Percentiles rank a stretch among this genome's conserved stretches.
Conservation (phyloP, 768 basidiomycete genomes). For the Leccinum pellstonianum region DNA sequence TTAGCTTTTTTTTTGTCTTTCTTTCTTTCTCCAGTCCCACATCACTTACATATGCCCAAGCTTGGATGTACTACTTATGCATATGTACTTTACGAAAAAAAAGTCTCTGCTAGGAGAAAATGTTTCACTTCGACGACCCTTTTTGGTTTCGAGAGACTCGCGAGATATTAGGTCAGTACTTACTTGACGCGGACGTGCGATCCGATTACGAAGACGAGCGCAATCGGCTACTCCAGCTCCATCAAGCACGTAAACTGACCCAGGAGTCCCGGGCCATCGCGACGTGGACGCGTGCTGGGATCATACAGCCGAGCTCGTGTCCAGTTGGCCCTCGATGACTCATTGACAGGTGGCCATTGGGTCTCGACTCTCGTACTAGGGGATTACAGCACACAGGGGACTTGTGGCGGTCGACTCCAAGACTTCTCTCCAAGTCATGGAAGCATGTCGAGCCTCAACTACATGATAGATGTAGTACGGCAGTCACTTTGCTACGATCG, state of each 20-base stretch:
- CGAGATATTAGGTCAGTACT: background rate
- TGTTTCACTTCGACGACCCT: background rate
- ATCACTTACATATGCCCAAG: background rate
- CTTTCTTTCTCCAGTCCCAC: background rate
- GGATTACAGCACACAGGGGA: too few species aligned
- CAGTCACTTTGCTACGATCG: background rate
- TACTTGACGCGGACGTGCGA: background rate
- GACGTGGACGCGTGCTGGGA: too few species aligned
- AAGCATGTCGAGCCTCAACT: background rate
- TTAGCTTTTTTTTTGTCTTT: conserved; percentile 5
- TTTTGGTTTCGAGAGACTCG: background rate
- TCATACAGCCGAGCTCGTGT: background rate
- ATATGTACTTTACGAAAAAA: conserved; percentile 18
- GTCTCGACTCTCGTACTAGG: too few species aligned
- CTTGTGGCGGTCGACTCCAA: background rate
- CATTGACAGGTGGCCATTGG: too few species aligned
- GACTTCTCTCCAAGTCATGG: background rate
- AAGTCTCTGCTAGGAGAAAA: background rate
- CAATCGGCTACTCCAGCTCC: background rate
- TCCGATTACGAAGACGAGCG: background rate
- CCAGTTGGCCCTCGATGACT: background rate
- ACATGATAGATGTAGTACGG: background rate
- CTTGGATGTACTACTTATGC: background rate
- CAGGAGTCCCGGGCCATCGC: too few species aligned
- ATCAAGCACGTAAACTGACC: background rate